These are phyloP conservation scores for Claviceps humidiphila DNA, from an alignment of 2,329 filamentous ascomycete species.

Conservation along the genomic window DNA sequence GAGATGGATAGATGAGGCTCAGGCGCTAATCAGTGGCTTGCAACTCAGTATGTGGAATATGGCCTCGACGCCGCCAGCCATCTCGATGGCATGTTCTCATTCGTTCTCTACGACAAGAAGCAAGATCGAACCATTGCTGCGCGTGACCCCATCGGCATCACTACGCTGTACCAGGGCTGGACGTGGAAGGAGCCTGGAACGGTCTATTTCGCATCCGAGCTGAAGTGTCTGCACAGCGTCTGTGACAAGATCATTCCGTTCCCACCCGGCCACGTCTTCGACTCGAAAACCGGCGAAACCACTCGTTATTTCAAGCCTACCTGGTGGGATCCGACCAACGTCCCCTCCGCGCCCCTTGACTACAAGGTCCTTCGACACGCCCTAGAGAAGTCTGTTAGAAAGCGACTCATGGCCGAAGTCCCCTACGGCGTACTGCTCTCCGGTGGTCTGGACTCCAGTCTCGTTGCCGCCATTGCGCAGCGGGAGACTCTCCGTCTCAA, in stretches of 20 bases:
- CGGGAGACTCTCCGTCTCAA: slow-evolving; percentile 74
- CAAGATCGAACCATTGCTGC: slow-evolving; percentile 87
- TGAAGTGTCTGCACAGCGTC: slow-evolving; percentile 84
- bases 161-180: slow-evolving; percentile 93
- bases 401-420: slow-evolving; percentile 96
- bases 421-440: slow-evolving; percentile 94
- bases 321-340: slow-evolving; percentile 75
- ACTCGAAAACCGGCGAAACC: slow-evolving; percentile 76
- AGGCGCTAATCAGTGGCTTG: neutral
- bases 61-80: slow-evolving; percentile 83
- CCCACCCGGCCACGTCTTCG: slow-evolving; percentile 90
- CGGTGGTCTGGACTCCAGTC: slow-evolving; percentile 86
- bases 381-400: slow-evolving; percentile 83
- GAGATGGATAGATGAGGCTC: no score
- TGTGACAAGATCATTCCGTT: slow-evolving; percentile 94
- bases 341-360: slow-evolving; percentile 71
- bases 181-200: slow-evolving; percentile 69
- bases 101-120: slow-evolving; percentile 92
- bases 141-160: slow-evolving; percentile 92
- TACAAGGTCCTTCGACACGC: slow-evolving; percentile 68
- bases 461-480: slow-evolving; percentile 92
- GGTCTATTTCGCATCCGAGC: slow-evolving; percentile 91
- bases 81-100: slow-evolving; percentile 99
- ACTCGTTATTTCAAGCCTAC: slow-evolving; percentile 83
- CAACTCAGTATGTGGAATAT: slow-evolving; percentile 70